These are phyloP conservation scores for Pseudogymnoascus sp. DNA, from an alignment of 2,329 filamentous ascomycete genomes.

Conservation along the genomic window DNA sequence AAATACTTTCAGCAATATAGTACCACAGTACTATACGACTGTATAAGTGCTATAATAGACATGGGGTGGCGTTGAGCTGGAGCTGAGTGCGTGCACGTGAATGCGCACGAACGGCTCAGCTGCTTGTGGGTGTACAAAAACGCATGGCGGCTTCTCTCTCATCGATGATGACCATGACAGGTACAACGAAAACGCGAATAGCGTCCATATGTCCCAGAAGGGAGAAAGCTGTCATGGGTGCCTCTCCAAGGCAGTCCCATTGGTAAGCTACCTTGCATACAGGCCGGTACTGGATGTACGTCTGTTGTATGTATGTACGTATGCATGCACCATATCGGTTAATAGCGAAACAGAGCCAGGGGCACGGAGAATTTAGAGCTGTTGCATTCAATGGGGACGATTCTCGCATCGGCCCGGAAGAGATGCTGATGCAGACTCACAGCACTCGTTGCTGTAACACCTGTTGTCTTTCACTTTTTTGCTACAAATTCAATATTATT, in stretches of 20 bases:
- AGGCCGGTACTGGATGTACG: neutral
- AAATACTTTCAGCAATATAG: neutral
- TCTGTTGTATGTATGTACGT: neutral
- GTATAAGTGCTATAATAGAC: neutral
- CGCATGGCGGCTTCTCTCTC: neutral
- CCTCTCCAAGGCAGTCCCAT: neutral
- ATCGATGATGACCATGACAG: neutral
- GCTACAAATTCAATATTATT: slow-evolving; percentile 8
- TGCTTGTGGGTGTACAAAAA: neutral
- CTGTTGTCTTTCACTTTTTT: neutral
- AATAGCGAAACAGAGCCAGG: slow-evolving; percentile 4
- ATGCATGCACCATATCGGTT: slow-evolving; percentile 4
- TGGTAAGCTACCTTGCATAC: neutral
- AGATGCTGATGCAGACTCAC: slow-evolving; percentile 2
- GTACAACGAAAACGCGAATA: neutral
- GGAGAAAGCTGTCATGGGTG: neutral
- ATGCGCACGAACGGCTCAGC: neutral
- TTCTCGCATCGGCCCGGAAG: slow-evolving; percentile 7
- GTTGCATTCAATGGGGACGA: neutral
- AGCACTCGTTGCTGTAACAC: neutral
- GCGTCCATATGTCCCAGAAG: neutral
- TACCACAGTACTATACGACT: neutral
- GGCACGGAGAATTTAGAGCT: slow-evolving; percentile 8
- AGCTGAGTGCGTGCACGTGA: neutral
- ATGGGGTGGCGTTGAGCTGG: neutral